Base-by-base conservation (phyloP, 2,329 filamentous ascomycete species). In the Hymenoscyphus scutula region DNA sequence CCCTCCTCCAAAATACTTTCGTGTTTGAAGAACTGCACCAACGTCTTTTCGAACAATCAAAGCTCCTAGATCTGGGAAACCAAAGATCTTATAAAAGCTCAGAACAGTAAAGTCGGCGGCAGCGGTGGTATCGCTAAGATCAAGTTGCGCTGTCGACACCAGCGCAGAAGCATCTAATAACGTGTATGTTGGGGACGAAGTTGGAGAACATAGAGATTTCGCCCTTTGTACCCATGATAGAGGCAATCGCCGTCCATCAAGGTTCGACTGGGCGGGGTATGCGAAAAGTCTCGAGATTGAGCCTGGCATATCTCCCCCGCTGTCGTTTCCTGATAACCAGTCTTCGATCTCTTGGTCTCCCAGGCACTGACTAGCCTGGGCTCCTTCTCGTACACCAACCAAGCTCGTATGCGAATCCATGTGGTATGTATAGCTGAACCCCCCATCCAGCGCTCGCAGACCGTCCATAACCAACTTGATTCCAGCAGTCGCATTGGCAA, bases 31-130 rank as follows among this genome's bases (percentile, higher is more conserved):
- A 2, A 89, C 73, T 45, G 81, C 74, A 6, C 84, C 85, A 13
- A 90, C 84, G 34, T 84, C 81, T 69, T 91, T 92, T 51, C 89
- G 86, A 13, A 98, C 86, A 32, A 98, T 86, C 62, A 99, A 77
- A 1, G 88, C 92, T 1, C 94, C 94, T 1, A 98, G 80, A 73
- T 98, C 91, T 0, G 94, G 94, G 67, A 97, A 97, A 1, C 95
- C 94, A 74, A 98, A 98, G n/a, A 97, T 93, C 75, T 98, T 99
- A 78, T 97, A 96, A 67, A 98, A 87, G 75, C 93, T 97, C 51
- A 98, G 72, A 0, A 91, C 89, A 0, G 86, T 89, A 68, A 98
- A 98, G 74, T 98, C 94, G 1, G 94, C 90, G 0, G 89, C 86
- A 0, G 77, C 73, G 0, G 79, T 77, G 0, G 81, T 69, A 68